phyloP scores from a whole-genome alignment of 2,329 filamentous ascomycete species.

The Cercospora sp. region DNA sequence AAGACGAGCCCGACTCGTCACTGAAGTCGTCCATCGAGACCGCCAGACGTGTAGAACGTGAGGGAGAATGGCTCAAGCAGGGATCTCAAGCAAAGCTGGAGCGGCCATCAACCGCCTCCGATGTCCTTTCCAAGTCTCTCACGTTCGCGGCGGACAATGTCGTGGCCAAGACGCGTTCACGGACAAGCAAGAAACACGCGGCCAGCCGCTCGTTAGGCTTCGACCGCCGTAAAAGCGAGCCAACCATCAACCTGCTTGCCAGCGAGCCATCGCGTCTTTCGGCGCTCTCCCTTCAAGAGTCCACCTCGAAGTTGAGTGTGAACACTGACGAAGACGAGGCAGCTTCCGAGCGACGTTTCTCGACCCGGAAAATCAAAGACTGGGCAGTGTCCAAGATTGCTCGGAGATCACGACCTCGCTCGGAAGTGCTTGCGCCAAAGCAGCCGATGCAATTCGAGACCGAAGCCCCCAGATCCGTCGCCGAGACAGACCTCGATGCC shows the following conservation, averaged over 20 bases:
- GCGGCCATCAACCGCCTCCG: slow-evolving; percentile 30
- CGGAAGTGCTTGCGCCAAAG: slow-evolving; percentile 12
- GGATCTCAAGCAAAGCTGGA: slow-evolving; percentile 22
- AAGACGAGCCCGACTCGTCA: slow-evolving; percentile 57
- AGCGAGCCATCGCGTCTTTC: slow-evolving; percentile 34
- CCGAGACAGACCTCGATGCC: slow-evolving; percentile 38
- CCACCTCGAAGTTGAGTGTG: slow-evolving; percentile 11
- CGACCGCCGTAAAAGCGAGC: slow-evolving; percentile 52
- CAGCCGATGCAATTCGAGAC: slow-evolving; percentile 6
- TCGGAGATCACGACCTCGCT: slow-evolving; percentile 34
- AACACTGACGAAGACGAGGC: slow-evolving; percentile 13
- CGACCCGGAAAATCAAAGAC: slow-evolving; percentile 67
- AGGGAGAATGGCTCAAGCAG: slow-evolving; percentile 38
- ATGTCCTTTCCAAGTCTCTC: slow-evolving; percentile 14
- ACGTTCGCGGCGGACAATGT: slow-evolving; percentile 21
- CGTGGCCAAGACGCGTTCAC: slow-evolving; percentile 13
- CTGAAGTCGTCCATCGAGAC: slow-evolving; percentile 46
- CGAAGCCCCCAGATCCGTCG: slow-evolving; percentile 18
- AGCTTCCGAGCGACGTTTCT: slow-evolving; percentile 28
- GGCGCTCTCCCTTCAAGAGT: slow-evolving; percentile 36
- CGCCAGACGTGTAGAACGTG: slow-evolving; percentile 34
- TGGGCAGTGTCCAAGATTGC: slow-evolving; percentile 63
- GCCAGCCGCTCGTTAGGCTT: slow-evolving; percentile 63
- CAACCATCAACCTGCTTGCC: slow-evolving; percentile 34
- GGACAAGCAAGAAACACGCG: slow-evolving; percentile 62